phyloP scores from a whole-genome alignment of 805 yeast species.

The Pichia eremophila region DNA sequence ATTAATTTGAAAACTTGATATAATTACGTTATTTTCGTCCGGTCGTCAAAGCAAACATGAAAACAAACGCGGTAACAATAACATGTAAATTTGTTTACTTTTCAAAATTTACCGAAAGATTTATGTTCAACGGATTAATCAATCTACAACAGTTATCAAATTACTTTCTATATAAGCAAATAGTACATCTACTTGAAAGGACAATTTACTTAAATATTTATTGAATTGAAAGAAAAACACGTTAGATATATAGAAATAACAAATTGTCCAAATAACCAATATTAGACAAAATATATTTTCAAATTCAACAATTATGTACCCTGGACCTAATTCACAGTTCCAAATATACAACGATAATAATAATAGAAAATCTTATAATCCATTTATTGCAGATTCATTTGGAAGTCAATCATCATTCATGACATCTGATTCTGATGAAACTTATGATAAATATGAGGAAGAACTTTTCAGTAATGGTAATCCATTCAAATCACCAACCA shows the following conservation, averaged over 20 bases:
- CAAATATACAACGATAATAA: background rate
- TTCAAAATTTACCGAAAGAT: background rate
- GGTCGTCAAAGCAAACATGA: background rate
- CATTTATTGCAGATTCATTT: background rate
- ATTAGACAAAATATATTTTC: no score
- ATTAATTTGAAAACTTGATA: background rate
- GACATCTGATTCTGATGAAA: background rate
- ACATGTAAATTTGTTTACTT: background rate
- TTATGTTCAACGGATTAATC: no score
- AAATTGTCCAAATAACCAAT: no score
- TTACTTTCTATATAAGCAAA: no score
- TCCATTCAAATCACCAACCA: background rate
- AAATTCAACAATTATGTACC: background rate
- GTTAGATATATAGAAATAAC: no score
- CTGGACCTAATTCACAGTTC: background rate
- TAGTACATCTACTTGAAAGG: no score
- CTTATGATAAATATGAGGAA: background rate
- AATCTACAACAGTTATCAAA: no score
- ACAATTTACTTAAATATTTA: no score
- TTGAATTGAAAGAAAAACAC: no score
- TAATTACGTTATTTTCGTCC: no score
- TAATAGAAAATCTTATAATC: background rate
- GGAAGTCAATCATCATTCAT: background rate
- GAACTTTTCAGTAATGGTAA: slow-evolving; percentile 4
- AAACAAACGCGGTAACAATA: background rate